phyloP scores from a whole-genome alignment of 257 asterid genomes.

The Gentiana straminea region DNA sequence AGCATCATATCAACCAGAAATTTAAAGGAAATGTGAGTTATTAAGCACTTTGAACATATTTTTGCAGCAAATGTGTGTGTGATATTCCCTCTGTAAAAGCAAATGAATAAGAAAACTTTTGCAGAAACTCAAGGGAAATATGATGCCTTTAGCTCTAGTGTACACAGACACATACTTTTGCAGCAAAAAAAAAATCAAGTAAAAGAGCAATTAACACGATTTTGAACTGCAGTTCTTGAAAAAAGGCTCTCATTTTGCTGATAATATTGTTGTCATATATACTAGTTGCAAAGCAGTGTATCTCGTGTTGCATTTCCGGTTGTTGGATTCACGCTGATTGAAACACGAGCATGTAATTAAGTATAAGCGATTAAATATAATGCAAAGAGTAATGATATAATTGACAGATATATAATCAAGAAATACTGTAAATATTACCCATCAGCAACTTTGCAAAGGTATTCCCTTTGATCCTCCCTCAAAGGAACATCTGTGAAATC shows the following conservation, averaged over 20 bases:
- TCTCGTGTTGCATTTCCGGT: conserved; percentile 93
- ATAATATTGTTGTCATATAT: not conserved
- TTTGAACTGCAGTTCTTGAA: not conserved
- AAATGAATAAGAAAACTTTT: not conserved
- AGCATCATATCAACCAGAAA: no score
- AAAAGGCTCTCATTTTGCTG: not conserved
- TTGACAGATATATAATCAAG: not conserved
- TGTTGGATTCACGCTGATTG: conserved; percentile 55
- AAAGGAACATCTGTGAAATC: conserved; percentile 96
- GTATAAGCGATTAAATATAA: not conserved
- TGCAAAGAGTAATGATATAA: not conserved
- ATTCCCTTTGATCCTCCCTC: conserved; percentile 84
- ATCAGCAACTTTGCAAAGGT: conserved; percentile 77
- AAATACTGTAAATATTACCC: conserved; percentile 37
- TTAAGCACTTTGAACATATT: not conserved
- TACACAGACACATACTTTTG: not conserved
- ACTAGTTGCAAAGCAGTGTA: conserved; percentile 63
- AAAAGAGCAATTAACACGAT: not conserved
- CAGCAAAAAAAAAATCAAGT: not conserved
- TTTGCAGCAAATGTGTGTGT: not conserved
- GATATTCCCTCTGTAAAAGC: not conserved
- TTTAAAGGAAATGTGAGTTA: no score
- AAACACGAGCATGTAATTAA: not conserved
- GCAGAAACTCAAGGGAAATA: not conserved
- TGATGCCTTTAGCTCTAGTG: not conserved